Base-by-base conservation (phyloP, 1,284 basidiomycete species). In the Boletellus dicymbophilus region DNA sequence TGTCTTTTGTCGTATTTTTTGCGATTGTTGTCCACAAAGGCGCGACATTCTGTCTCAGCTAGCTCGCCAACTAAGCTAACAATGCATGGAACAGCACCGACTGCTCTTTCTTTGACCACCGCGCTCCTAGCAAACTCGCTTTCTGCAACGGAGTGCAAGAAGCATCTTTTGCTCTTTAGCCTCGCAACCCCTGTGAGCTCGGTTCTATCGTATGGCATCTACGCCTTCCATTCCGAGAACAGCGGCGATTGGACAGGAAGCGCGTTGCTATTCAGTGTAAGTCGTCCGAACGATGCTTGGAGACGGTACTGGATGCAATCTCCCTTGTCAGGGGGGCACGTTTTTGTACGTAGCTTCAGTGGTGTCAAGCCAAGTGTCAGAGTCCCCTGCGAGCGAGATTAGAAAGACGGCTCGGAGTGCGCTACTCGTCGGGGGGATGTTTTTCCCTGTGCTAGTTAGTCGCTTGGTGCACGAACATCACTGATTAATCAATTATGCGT, bases 301-400 rank as follows among this genome's bases (percentile, higher is more conserved):
- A 46, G 25, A 47, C 36, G 44, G 43, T 53, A 9, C 37, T 43
- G 58, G 47, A 55, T 48, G 39, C 21, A 5, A 20, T 27, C 21
- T 30, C 27, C 25, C 45, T 46, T 23, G 37, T 23, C 55, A 94
- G 93, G 95, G 93, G 33, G 95, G 95, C 15, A 94, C 93, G 1
- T 98, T 98, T 70, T 74, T 98, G 26, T 98, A 95, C 65, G 95
- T 98, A 28, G 94, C 95, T 0, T 95, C 95, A 3, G 88, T 94
- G 30, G 76, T 95, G 22, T 81, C 87, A 15, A 75, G 74, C 15
- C 71, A 73, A 20, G 47, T 42, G 56, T 65, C 73, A 11, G 67
- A 59, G 33, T 54, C 69, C 9, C 58, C 72, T 21, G 56, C 70
- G 16, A 75, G 74, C 22, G 81, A 79, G 20, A 65, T 86, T 37